A percentile compares a stretch with the other conserved stretches of the same genome.
phyloP scores from a whole-genome alignment of 2,329 filamentous ascomycete species.

The Fragosphaeria purpurea region DNA sequence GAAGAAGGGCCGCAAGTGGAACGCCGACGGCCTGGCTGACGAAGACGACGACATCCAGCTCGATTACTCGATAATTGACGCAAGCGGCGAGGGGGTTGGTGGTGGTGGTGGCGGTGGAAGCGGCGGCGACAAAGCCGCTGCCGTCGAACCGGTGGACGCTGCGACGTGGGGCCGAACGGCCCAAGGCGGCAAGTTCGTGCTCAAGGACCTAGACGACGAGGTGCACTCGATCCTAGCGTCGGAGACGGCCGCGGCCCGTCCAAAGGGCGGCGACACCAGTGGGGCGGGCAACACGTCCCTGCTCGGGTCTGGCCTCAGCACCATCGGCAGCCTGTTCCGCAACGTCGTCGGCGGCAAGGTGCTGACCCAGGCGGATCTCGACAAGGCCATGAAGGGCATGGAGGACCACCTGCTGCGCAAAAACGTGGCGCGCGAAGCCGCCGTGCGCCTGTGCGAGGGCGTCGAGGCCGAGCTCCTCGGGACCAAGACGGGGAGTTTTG shows the following conservation, averaged over 20 bases:
- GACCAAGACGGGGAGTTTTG: slow-evolving; percentile 85
- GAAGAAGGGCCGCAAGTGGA: slow-evolving; percentile 91
- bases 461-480: slow-evolving; percentile 85
- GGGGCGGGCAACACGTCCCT: slow-evolving; percentile 38
- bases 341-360: slow-evolving; percentile 94
- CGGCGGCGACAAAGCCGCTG: slow-evolving; percentile 33
- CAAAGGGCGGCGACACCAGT: slow-evolving; percentile 33
- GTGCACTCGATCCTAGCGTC: slow-evolving; percentile 80
- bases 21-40: slow-evolving; percentile 75
- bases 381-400: slow-evolving; percentile 91
- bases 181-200: slow-evolving; percentile 86
- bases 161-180: slow-evolving; percentile 83
- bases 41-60: slow-evolving; percentile 72
- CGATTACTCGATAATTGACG: slow-evolving; percentile 71
- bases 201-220: slow-evolving; percentile 89
- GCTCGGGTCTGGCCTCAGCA: slow-evolving; percentile 68
- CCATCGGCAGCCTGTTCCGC: slow-evolving; percentile 79
- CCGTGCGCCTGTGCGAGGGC: slow-evolving; percentile 78
- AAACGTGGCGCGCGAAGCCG: slow-evolving; percentile 92
- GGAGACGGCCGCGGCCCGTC: slow-evolving; percentile 55
- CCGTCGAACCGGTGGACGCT: slow-evolving; percentile 64
- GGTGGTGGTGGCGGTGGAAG: slow-evolving; percentile 22
- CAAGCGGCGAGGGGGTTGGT: slow-evolving; percentile 32
- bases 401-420: slow-evolving; percentile 90
- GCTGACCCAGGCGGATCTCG: slow-evolving; percentile 77